These are phyloP conservation scores for Myrmaecium sp. DNA, from an alignment of 2,329 filamentous ascomycete species.

Conservation along the genomic window DNA sequence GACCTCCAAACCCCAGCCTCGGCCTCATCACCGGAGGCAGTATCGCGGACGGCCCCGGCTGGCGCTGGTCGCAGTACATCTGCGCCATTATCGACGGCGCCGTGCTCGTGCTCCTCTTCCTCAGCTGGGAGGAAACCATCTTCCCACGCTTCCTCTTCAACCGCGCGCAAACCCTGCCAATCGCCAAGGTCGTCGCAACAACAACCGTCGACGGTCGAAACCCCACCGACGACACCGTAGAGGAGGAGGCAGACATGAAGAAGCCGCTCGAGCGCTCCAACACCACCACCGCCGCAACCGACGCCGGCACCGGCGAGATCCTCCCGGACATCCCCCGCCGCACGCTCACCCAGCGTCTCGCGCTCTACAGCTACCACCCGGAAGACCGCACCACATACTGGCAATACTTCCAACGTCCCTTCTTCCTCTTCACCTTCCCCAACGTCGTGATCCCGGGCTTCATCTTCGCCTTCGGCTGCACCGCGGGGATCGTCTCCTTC, in stretches of 20 bases:
- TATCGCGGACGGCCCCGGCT: constrained; percentile 18
- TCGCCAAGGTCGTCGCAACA: not conserved
- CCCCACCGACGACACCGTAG: not conserved
- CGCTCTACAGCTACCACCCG: constrained; percentile 10
- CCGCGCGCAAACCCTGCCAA: not conserved
- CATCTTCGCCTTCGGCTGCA: constrained; percentile 25
- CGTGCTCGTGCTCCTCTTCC: constrained; percentile 6
- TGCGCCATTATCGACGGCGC: constrained; percentile 13
- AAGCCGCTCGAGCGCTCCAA: no score
- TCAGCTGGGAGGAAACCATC: constrained; percentile 21
- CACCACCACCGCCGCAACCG: not conserved
- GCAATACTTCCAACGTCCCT: constrained; percentile 24
- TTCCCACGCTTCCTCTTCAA: constrained; percentile 18
- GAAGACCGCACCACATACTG: constrained; percentile 21
- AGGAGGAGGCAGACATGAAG: constrained; percentile 1
- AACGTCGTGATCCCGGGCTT: constrained; percentile 23
- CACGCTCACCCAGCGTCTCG: constrained; percentile 8
- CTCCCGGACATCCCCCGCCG: constrained; percentile 7
- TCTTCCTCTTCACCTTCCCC: constrained; percentile 22
- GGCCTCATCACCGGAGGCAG: constrained; percentile 21
- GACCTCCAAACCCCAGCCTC: constrained; percentile 7
- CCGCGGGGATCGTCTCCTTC: constrained; percentile 24
- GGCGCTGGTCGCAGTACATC: constrained; percentile 19
- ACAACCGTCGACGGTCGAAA: not conserved
- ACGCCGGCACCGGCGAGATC: constrained; percentile 2